Evolutionary conservation across 2,329 filamentous ascomycete species (phyloP).

Genomic region (Pyricularia grisea): DNA sequence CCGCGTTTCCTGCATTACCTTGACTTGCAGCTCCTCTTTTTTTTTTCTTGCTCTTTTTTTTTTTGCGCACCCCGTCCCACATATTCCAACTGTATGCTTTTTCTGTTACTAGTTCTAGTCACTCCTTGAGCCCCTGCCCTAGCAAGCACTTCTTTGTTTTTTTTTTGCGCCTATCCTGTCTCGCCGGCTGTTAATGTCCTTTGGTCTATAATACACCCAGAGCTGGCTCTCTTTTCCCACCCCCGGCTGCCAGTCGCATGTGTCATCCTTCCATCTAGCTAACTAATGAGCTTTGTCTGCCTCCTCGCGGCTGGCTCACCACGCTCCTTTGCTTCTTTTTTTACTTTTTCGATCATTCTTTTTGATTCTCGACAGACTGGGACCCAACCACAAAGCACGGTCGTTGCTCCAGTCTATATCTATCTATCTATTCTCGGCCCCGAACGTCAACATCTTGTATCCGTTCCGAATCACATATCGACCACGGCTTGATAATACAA

Average conservation of each 20-base stretch:
- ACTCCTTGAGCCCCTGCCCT: slow-evolving; percentile 32
- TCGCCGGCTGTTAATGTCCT: slow-evolving; percentile 22
- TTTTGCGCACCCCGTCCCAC: slow-evolving; percentile 35
- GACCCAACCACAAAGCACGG: not conserved
- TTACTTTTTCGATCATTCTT: not conserved
- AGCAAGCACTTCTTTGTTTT: slow-evolving; percentile 8
- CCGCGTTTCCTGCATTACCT: slow-evolving; percentile 35
- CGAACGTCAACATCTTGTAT: not conserved
- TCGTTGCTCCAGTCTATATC: not conserved
- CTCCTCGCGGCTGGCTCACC: slow-evolving; percentile 29
- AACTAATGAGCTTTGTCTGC: slow-evolving; percentile 32
- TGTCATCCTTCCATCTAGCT: slow-evolving; percentile 15
- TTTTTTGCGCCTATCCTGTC: slow-evolving; percentile 7
- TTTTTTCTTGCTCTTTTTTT: slow-evolving; percentile 26
- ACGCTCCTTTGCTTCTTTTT: slow-evolving; percentile 27
- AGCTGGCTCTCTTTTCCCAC: slow-evolving; percentile 45
- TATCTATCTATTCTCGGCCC: not conserved
- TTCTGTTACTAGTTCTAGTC: slow-evolving; percentile 31
- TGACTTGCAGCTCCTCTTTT: slow-evolving; percentile 25
- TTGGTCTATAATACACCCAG: slow-evolving; percentile 38
- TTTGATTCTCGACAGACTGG: not conserved
- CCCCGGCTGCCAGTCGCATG: slow-evolving; percentile 27
- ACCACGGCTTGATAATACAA: not conserved
- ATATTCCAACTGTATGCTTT: slow-evolving; percentile 23
- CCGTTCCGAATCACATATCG: not conserved